Conservation (phyloP, 805 yeast genomes). For the Candida silvicultrix region DNA sequence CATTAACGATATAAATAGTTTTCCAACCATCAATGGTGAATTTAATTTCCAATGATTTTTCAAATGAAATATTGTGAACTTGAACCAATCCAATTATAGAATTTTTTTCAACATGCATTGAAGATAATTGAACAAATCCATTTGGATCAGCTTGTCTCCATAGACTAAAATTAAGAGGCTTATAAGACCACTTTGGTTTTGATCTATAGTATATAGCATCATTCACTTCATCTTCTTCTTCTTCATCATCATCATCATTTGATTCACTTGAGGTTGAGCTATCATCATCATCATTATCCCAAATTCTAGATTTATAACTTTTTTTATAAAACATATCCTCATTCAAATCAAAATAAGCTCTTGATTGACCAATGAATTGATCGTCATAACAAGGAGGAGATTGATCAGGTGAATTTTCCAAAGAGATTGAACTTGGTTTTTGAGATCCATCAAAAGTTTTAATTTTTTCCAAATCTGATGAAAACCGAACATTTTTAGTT, state of each 20-base stretch:
- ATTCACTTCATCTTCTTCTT: not conserved
- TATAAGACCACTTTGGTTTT: not conserved
- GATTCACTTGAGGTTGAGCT: constrained; percentile 1
- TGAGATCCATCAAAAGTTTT: constrained; percentile 58
- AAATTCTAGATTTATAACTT: too few species aligned
- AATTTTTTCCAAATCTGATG: constrained; percentile 51
- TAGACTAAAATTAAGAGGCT: not conserved
- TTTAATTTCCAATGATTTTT: constrained; percentile 36
- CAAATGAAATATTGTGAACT: constrained; percentile 32
- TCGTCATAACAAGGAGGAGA: constrained; percentile 10
- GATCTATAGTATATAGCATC: not conserved
- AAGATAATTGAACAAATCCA: constrained; percentile 32
- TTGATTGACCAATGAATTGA: constrained; percentile 3
- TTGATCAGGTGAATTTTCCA: constrained; percentile 42
- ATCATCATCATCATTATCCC: not conserved
- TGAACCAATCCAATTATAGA: constrained; percentile 34
- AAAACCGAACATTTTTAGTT: constrained; percentile 57
- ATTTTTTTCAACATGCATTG: constrained; percentile 34
- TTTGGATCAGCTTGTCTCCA: constrained; percentile 5
- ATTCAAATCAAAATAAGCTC: constrained; percentile 19
- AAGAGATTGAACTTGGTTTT: constrained; percentile 59
- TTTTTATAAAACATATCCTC: not conserved
- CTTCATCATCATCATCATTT: not conserved
- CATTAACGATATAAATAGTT: constrained; percentile 35
- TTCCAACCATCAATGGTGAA: constrained; percentile 46